Conservation (phyloP, 192 early-diverging fungal species). For the Backusella liffmaniae region DNA sequence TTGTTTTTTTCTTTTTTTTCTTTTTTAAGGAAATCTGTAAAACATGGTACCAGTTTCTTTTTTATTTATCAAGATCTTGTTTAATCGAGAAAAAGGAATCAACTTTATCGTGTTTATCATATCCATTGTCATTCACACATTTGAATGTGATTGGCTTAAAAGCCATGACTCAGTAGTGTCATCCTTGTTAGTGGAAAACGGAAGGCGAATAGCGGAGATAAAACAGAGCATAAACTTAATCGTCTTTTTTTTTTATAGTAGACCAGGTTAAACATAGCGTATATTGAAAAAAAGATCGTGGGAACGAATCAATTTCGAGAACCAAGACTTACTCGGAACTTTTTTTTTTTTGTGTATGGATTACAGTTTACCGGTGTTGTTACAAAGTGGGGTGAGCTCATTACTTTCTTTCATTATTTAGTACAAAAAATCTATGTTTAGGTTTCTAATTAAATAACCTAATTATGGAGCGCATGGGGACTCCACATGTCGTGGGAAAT, state of each 20-base stretch:
- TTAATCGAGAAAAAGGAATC: neutral
- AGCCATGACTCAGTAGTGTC: neutral
- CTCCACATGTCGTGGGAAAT: neutral
- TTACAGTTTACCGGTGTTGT: neutral
- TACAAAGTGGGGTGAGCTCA: neutral
- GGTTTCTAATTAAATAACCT: neutral
- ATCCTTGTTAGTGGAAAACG: neutral
- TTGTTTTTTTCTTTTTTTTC: neutral
- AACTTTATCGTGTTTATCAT: neutral
- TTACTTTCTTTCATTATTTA: neutral
- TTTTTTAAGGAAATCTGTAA: slow-evolving; percentile 1
- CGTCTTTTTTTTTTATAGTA: neutral
- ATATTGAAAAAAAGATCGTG: slow-evolving; percentile 2
- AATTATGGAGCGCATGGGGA: neutral
- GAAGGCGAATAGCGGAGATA: slow-evolving; percentile 1
- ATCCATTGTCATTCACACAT: neutral
- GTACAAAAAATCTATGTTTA: neutral
- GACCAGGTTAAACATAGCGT: neutral
- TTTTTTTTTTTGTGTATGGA: neutral
- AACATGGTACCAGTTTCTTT: neutral
- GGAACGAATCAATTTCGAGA: neutral
- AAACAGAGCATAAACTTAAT: neutral
- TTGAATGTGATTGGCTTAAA: neutral
- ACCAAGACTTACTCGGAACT: neutral
- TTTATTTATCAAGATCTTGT: neutral